Base-by-base conservation (phyloP, 164 flowering plant species). In the Aristolochia californica region DNA sequence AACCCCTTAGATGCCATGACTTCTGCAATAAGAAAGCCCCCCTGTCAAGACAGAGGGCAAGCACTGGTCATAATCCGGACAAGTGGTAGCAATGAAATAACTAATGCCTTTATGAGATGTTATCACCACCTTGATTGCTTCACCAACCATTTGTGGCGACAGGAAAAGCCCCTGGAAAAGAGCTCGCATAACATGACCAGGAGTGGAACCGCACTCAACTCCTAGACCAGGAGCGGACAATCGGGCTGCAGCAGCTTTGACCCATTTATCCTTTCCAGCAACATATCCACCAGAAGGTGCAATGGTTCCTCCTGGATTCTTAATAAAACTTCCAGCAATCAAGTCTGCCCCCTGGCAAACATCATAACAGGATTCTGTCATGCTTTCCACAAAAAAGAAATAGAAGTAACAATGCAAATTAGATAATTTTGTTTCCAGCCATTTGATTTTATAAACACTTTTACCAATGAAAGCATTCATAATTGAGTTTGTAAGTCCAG, bases 211-310 rank as follows among this genome's bases (percentile, higher is more conserved):
- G 68, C 88, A 85, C 51, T 88, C 90, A 30, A 78, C 24, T 27
- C 93, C 96, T 56, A 88, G 83, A 30, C 96, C 96, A 50, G 93
- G 96, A 12, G 94, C 88, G 66, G 94, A 88, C 43, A 88, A 83
- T 40, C 81, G 94, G 67, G 91, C 84, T 21, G 89, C 97, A 20
- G 91, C 94, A 40, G 89, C 94, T 62, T 74, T 73, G 14, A 88
- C 91, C 87, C 82, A 84, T 64, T 70, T 80, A 57, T 75, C 72
- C 56, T 43, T 81, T 57, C 94, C 94, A 4, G 94, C 97, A 70
- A 88, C 87, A 72, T 88, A 88, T 64, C 97, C 94, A 74, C 94
- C 94, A 71, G 87, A 88, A 28, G 94, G 97, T 58, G 94, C 91
- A 62, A 86, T 74, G 16, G 97, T 88, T 68, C 97, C 97, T 53